Conservation (phyloP, 306 rosid species). For the Dalbergia cochinchinensis region DNA sequence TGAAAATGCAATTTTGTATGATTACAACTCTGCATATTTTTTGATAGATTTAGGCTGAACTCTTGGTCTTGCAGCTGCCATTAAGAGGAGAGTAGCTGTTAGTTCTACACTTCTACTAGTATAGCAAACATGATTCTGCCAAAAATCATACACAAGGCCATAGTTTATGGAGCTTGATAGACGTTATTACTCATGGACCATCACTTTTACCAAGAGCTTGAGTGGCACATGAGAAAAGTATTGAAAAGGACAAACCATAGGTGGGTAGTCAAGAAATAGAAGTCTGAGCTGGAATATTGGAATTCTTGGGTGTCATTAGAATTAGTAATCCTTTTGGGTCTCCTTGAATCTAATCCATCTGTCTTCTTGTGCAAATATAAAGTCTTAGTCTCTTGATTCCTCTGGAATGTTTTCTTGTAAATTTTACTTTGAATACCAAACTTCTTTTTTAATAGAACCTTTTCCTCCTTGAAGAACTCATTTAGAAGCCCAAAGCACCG, state of each 20-base stretch:
- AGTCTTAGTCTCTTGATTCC: no score
- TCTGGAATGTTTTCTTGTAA: no score
- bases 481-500: no score
- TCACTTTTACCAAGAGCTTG: constrained; percentile 28
- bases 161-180: constrained; percentile 18
- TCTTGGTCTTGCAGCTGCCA: background rate
- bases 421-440: no score
- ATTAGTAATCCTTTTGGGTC: no score
- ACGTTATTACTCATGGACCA: background rate
- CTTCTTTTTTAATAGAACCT: no score
- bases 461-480: no score
- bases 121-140: background rate
- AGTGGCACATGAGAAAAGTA: background rate
- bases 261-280: constrained; percentile 20
- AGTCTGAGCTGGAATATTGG: background rate
- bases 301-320: no score
- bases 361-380: no score
- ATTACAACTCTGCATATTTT: constrained; percentile 7
- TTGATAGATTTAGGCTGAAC: constrained; percentile 1
- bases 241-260: constrained; percentile 17
- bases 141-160: background rate
- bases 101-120: background rate
- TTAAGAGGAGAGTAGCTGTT: constrained; percentile 23
- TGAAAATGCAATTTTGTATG: constrained; percentile 17
- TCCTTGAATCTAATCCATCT: no score